Conservation (phyloP, 2,329 filamentous ascomycete genomes). For the Ceratocystis albifundus region DNA sequence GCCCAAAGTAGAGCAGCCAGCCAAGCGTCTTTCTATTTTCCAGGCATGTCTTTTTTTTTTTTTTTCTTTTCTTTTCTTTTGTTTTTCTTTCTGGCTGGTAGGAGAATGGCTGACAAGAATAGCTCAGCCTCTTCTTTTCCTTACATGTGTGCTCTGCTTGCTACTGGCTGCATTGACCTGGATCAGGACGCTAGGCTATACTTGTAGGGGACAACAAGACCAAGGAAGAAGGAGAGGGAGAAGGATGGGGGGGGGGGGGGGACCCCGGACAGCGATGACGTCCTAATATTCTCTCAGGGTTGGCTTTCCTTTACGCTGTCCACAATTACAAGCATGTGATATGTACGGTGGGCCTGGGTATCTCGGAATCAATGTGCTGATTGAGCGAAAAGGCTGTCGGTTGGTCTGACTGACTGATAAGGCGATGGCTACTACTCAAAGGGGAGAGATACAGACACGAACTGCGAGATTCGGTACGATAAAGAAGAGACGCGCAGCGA, state of each 20-base stretch:
- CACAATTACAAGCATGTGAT: not conserved
- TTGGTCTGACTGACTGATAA: not conserved
- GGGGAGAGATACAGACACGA: constrained; percentile 4
- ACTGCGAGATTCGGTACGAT: not conserved
- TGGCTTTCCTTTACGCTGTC: not conserved
- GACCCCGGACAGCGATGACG: constrained; percentile 5
- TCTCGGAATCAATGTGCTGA: not conserved
- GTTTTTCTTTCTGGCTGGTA: not conserved
- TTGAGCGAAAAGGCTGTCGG: not conserved
- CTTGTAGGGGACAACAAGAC: not conserved
- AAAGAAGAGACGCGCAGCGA: not conserved
- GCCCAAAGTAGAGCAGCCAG: not conserved
- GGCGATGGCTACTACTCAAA: not conserved
- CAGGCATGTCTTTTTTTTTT: not conserved
- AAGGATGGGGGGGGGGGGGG: not conserved
- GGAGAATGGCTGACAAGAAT: not conserved
- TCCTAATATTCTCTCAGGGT: not conserved
- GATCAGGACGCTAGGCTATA: not conserved
- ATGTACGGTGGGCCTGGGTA: not conserved
- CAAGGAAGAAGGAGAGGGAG: not conserved
- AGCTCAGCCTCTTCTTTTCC: not conserved
- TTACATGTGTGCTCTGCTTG: not conserved
- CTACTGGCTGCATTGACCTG: not conserved
- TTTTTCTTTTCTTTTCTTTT: not conserved
- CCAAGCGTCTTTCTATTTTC: not conserved